Percentiles rank a stretch among this genome's conserved stretches.
Evolutionary conservation across 192 early-diverging fungal species (phyloP).

Genomic region (Backusella macrospora): DNA sequence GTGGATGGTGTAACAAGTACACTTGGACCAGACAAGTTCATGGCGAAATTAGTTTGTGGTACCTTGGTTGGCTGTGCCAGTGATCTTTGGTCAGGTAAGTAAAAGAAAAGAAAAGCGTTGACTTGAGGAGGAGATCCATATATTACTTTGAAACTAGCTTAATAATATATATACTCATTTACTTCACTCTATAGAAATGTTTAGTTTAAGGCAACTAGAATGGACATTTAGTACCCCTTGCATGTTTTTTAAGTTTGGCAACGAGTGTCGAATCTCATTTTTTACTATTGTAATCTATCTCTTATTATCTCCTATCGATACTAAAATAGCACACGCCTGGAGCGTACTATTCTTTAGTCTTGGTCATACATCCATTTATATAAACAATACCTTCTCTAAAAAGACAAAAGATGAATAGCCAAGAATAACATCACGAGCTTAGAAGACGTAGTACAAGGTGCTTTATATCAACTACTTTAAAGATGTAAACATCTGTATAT

Average conservation of each 20-base stretch:
- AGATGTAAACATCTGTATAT: too few species aligned
- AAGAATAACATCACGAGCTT: neutral
- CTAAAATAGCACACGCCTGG: conserved; percentile 3
- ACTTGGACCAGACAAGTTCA: neutral
- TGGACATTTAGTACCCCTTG: neutral
- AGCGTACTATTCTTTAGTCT: conserved; percentile 1
- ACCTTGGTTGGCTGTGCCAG: neutral
- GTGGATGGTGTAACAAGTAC: neutral
- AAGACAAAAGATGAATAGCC: neutral
- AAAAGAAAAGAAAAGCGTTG: too few species aligned
- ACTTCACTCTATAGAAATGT: neutral
- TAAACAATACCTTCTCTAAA: neutral
- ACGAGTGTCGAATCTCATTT: neutral
- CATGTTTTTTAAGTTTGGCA: neutral
- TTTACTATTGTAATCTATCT: neutral
- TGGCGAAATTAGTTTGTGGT: neutral
- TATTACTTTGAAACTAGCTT: neutral
- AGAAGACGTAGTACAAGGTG: neutral
- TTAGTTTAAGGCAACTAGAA: neutral
- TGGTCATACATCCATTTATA: neutral
- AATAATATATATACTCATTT: too few species aligned
- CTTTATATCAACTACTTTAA: too few species aligned
- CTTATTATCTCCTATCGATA: neutral
- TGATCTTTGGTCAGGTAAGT: conserved; percentile 8
- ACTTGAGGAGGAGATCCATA: neutral